A percentile compares a stretch with the other conserved stretches of the same genome.
phyloP scores from a whole-genome alignment of 2,329 filamentous ascomycete species.

The Clonostachys solani region DNA sequence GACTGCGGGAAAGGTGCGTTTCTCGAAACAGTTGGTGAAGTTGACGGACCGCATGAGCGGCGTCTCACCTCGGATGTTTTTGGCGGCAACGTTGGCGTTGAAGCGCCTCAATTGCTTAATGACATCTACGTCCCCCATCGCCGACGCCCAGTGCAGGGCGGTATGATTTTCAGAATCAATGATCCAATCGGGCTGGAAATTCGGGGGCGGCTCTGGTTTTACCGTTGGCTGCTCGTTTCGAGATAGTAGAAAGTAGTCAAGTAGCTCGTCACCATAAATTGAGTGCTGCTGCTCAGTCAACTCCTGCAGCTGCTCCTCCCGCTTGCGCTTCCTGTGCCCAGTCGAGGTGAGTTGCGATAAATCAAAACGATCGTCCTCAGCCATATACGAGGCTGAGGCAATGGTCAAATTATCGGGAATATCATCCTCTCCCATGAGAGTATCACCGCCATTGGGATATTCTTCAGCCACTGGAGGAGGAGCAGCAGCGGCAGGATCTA shows the following conservation, averaged over 20 bases:
- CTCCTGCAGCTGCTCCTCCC: conserved; percentile 59
- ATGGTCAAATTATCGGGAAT: conserved; percentile 81
- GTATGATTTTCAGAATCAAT: conserved; percentile 93
- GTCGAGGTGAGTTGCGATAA: conserved; percentile 55
- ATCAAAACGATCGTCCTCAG: conserved; percentile 75
- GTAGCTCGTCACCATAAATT: conserved; percentile 84
- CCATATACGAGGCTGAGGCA: conserved; percentile 79
- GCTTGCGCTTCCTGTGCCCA: conserved; percentile 72
- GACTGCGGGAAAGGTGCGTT: conserved; percentile 81
- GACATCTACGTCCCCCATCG: conserved; percentile 93
- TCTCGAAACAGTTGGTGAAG: conserved; percentile 97
- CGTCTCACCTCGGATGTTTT: conserved; percentile 75
- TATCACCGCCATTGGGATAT: conserved; percentile 50
- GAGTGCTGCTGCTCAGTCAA: conserved; percentile 78
- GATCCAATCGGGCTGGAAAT: conserved; percentile 85
- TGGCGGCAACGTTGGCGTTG: conserved; percentile 67
- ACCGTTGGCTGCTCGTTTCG: conserved; percentile 65
- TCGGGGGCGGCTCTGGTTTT: conserved; percentile 73
- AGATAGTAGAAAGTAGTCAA: conserved; percentile 93
- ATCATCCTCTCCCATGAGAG: conserved; percentile 41
- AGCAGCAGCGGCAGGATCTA: conserved; percentile 4
- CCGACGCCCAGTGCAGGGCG: conserved; percentile 92
- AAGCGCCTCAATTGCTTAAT: conserved; percentile 83
- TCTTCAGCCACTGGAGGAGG: conserved; percentile 42
- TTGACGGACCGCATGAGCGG: conserved; percentile 91